phyloP scores from a whole-genome alignment of 2,329 filamentous ascomycete species.

The Conoideocrella luteorostrata region DNA sequence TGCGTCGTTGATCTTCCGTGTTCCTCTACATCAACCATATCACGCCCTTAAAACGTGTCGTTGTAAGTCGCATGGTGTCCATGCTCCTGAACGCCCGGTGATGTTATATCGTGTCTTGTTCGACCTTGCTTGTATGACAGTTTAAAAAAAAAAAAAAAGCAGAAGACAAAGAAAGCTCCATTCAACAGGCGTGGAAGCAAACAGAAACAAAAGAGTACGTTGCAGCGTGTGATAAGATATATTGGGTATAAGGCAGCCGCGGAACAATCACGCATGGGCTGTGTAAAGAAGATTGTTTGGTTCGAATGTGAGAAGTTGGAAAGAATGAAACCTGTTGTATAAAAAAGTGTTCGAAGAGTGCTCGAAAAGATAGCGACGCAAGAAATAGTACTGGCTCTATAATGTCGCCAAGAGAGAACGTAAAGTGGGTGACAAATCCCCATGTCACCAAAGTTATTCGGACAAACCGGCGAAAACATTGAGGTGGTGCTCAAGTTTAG shows the following conservation, averaged over 20 bases:
- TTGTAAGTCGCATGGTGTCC: no score
- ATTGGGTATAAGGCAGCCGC: background rate
- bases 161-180: background rate
- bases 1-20: no score
- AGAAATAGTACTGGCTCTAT: background rate
- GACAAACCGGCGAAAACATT: background rate
- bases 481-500: slow-evolving; percentile 12
- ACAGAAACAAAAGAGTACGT: background rate
- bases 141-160: background rate
- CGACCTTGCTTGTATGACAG: background rate
- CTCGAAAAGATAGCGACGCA: background rate
- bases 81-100: no score
- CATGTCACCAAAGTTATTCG: no score
- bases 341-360: slow-evolving; percentile 2
- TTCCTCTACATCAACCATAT: no score
- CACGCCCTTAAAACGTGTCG: no score
- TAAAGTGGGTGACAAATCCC: no score
- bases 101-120: no score
- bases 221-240: background rate
- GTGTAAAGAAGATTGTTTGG: background rate
- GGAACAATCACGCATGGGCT: background rate
- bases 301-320: background rate
- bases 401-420: no score
- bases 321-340: no score
- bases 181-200: no score